phyloP scores from a whole-genome alignment of 306 rosid species.

The Vigna unguiculata region DNA sequence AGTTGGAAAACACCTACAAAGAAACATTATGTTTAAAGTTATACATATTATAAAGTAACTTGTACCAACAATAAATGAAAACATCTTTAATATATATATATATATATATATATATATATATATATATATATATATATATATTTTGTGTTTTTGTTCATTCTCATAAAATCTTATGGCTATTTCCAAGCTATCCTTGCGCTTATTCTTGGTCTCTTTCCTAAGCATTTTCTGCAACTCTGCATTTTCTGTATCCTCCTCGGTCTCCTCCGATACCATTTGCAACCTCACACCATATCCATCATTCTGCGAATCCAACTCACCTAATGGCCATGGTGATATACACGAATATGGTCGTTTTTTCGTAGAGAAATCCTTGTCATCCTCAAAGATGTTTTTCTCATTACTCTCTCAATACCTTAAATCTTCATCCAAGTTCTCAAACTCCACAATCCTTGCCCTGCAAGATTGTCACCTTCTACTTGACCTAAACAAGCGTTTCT shows the following conservation, averaged over 20 bases:
- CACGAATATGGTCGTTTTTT: conserved; percentile 29
- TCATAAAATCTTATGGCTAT: conserved; percentile 37
- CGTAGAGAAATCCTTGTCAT: conserved; percentile 15
- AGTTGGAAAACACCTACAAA: too few species aligned
- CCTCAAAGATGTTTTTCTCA: background rate
- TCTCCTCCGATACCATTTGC: conserved; percentile 30
- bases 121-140: too few species aligned
- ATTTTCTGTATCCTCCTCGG: background rate
- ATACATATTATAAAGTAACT: too few species aligned
- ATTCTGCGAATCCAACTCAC: conserved; percentile 43
- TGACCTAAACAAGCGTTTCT: conserved; percentile 17
- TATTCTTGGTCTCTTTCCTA: conserved; percentile 7
- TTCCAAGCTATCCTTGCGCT: conserved; percentile 2
- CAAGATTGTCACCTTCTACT: conserved; percentile 41
- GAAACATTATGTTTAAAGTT: too few species aligned
- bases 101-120: too few species aligned
- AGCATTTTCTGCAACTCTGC: conserved; percentile 10
- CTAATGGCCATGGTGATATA: background rate
- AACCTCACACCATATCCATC: conserved; percentile 42
- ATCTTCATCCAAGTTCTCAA: background rate
- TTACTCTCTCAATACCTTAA: conserved; percentile 9
- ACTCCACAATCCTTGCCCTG: conserved; percentile 28
- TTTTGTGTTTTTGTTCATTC: background rate
- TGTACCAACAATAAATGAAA: too few species aligned
- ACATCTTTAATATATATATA: too few species aligned